Percentiles rank a stretch among this genome's conserved stretches.
These are phyloP conservation scores for Tricladium varicosporioides DNA, from an alignment of 2,329 filamentous ascomycete genomes.

Conservation along the genomic window DNA sequence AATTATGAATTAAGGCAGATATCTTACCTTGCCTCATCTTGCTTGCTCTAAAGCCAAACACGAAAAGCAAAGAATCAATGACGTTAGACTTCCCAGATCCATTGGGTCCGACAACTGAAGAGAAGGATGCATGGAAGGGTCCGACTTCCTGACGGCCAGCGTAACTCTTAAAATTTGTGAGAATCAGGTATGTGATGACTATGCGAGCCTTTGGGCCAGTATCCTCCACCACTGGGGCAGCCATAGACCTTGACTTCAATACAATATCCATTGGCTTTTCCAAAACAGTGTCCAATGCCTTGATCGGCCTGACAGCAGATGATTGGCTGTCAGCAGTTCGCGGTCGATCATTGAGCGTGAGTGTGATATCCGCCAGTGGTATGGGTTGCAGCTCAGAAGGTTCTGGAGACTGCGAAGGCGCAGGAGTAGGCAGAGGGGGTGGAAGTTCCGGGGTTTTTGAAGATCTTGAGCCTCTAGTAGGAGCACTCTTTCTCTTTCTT, in stretches of 20 bases:
- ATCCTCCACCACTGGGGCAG: slow-evolving; percentile 68
- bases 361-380: slow-evolving; percentile 73
- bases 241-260: slow-evolving; percentile 75
- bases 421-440: slow-evolving; percentile 47
- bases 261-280: slow-evolving; percentile 94
- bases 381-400: slow-evolving; percentile 49
- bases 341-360: slow-evolving; percentile 61
- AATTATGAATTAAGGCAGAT: slow-evolving; percentile 96
- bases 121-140: slow-evolving; percentile 95
- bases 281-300: slow-evolving; percentile 71
- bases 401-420: slow-evolving; percentile 56
- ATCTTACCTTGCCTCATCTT: slow-evolving; percentile 99
- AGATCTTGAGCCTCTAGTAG: slow-evolving; percentile 25
- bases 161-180: slow-evolving; percentile 99
- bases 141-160: slow-evolving; percentile 93
- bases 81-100: slow-evolving; percentile 99
- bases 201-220: slow-evolving; percentile 78
- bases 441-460: slow-evolving; percentile 33
- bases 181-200: slow-evolving; percentile 86
- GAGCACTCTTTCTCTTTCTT: slow-evolving; percentile 66
- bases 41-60: slow-evolving; percentile 98
- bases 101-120: slow-evolving; percentile 95
- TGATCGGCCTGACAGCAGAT: slow-evolving; percentile 66
- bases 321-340: slow-evolving; percentile 47
- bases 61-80: slow-evolving; percentile 94